Conservation (phyloP, 2,329 filamentous ascomycete genomes). For the Mycosphaerella sp. region DNA sequence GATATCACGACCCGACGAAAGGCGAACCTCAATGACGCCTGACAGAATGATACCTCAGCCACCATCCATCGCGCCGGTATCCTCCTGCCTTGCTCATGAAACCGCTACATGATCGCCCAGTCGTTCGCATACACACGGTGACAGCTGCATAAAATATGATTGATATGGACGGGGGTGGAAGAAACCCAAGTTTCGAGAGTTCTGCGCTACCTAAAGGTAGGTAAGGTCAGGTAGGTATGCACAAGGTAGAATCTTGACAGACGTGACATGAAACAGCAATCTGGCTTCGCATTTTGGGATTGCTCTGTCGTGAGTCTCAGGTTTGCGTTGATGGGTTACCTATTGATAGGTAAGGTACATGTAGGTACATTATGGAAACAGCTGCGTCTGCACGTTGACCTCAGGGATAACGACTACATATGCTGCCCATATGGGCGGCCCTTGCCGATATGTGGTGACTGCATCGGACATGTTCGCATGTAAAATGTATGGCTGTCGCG, state of each 20-base stretch:
- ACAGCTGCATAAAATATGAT: slow-evolving; percentile 1
- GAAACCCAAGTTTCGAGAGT: neutral
- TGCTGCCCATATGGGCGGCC: neutral
- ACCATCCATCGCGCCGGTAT: slow-evolving; percentile 1
- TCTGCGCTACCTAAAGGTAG: neutral
- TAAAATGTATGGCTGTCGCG: neutral
- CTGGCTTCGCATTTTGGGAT: neutral
- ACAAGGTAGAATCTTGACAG: neutral
- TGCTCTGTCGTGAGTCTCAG: neutral
- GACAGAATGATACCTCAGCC: neutral
- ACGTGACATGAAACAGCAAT: slow-evolving; percentile 3
- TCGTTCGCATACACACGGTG: slow-evolving; percentile 1
- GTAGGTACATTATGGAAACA: neutral
- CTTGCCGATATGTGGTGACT: slow-evolving; percentile 3
- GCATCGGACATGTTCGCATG: slow-evolving; percentile 12
- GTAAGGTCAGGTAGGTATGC: neutral
- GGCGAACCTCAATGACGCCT: neutral
- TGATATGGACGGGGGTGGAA: neutral
- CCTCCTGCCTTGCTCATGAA: neutral
- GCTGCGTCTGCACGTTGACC: neutral
- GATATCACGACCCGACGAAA: slow-evolving; percentile 1
- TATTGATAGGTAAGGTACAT: neutral
- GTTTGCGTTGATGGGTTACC: neutral
- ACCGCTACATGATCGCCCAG: neutral
- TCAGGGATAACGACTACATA: neutral